Evolutionary conservation across 371 early-diverging fungal genomes (phyloP).

Genomic region (Basidiobolus meristosporus): DNA sequence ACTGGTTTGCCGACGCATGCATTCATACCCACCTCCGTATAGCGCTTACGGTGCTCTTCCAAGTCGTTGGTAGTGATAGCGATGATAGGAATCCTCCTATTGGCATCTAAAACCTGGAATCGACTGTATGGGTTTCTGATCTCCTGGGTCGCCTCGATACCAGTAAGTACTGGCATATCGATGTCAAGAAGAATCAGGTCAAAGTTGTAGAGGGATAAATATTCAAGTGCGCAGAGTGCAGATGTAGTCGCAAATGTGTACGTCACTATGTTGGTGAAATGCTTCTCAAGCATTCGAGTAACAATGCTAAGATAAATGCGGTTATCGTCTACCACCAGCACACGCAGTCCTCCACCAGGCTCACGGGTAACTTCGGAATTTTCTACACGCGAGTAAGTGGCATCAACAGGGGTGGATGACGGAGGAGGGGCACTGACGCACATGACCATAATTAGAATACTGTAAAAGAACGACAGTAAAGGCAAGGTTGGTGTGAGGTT

Average conservation of each 20-base stretch:
- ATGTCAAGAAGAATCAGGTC: constrained; percentile 42
- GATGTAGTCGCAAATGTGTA: constrained; percentile 10
- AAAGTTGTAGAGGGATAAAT: constrained; percentile 16
- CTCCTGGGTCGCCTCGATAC: constrained; percentile 24
- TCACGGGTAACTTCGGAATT: not conserved
- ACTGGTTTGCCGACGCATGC: constrained; percentile 1
- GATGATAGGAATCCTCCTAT: constrained; percentile 23
- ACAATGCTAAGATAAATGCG: constrained; percentile 25
- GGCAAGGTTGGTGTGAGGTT: no score
- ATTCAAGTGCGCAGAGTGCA: constrained; percentile 12
- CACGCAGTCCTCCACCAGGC: not conserved
- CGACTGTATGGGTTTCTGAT: constrained; percentile 8
- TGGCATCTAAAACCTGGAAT: constrained; percentile 2
- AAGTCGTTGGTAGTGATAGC: constrained; percentile 30
- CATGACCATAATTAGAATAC: no score
- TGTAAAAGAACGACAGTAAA: no score
- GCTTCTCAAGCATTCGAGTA: constrained; percentile 19
- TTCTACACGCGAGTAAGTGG: no score
- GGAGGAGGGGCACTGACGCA: no score
- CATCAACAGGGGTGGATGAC: no score
- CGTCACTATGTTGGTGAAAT: constrained; percentile 11
- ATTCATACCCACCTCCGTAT: constrained; percentile 4
- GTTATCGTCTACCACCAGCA: constrained; percentile 30
- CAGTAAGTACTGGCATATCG: constrained; percentile 37
- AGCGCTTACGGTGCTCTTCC: constrained; percentile 1